A percentile compares a stretch with the other conserved stretches of the same genome.
phyloP scores from a whole-genome alignment of 2,329 filamentous ascomycete genomes.

The Xylariaceae sp. region DNA sequence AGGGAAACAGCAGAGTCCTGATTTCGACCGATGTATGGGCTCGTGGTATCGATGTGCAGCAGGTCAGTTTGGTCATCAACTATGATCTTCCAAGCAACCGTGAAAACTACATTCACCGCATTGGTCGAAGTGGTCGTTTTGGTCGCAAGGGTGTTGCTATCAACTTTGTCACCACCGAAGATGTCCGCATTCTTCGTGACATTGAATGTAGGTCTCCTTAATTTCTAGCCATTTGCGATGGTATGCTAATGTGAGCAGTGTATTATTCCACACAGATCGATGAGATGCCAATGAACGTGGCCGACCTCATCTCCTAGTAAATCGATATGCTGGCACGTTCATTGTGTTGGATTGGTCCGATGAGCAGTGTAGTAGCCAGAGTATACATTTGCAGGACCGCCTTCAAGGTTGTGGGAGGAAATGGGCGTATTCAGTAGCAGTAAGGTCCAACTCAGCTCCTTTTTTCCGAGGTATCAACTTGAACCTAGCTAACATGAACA shows the following conservation, averaged over 20 bases:
- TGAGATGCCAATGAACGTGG: slow-evolving; percentile 97
- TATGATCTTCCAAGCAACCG: slow-evolving; percentile 97
- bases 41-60: slow-evolving; percentile 96
- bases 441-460: slow-evolving; percentile 17
- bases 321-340: too few relatives aligned
- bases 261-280: slow-evolving; percentile 97
- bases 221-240: neutral
- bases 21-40: slow-evolving; percentile 99
- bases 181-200: slow-evolving; percentile 93
- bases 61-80: slow-evolving; percentile 97
- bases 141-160: slow-evolving; percentile 98
- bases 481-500: slow-evolving; percentile 15
- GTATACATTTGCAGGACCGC: neutral
- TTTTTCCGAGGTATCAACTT: neutral
- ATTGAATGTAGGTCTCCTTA: slow-evolving; percentile 68
- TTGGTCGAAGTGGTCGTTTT: slow-evolving; percentile 91
- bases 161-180: slow-evolving; percentile 98
- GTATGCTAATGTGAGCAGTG: slow-evolving; percentile 43
- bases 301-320: slow-evolving; percentile 50
- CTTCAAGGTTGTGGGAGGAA: slow-evolving; percentile 29
- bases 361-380: slow-evolving; percentile 1
- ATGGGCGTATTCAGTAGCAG: slow-evolving; percentile 29
- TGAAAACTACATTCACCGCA: slow-evolving; percentile 99
- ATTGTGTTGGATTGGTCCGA: slow-evolving; percentile 5
- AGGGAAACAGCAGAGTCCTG: slow-evolving; percentile 90